These are phyloP conservation scores for Trypanosoma grayi DNA, from an alignment of 208 protist genomes.

Conservation along the genomic window DNA sequence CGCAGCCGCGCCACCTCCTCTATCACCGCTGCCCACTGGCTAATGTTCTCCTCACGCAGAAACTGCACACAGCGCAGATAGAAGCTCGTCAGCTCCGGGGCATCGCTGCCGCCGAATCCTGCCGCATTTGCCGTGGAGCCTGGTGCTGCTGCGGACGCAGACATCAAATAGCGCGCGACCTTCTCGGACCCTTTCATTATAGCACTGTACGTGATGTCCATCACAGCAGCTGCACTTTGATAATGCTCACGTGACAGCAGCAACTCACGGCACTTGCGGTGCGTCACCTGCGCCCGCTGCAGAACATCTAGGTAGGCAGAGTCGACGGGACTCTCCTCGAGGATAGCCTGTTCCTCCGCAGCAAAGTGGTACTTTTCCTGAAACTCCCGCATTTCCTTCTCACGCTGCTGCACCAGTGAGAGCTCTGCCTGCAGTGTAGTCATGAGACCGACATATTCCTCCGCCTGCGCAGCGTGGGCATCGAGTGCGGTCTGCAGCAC, in stretches of 20 bases:
- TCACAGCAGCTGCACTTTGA: slow-evolving; percentile 48
- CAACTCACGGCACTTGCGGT: slow-evolving; percentile 59
- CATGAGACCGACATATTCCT: slow-evolving; percentile 34
- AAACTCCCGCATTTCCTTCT: slow-evolving; percentile 61
- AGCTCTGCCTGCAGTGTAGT: slow-evolving; percentile 39
- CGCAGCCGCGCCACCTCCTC: slow-evolving; percentile 70
- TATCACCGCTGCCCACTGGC: slow-evolving; percentile 63
- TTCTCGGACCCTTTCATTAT: slow-evolving; percentile 62
- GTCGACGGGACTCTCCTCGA: slow-evolving; percentile 61
- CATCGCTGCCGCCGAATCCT: slow-evolving; percentile 31
- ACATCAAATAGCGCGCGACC: slow-evolving; percentile 59
- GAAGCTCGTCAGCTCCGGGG: slow-evolving; percentile 66
- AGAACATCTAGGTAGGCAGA: slow-evolving; percentile 70
- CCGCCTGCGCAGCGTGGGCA: slow-evolving; percentile 19
- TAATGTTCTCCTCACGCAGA: slow-evolving; percentile 55
- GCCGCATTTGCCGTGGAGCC: neutral
- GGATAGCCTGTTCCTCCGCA: slow-evolving; percentile 49
- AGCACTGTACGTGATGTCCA: slow-evolving; percentile 73
- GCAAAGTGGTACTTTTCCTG: slow-evolving; percentile 64
- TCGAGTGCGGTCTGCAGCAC: slow-evolving; percentile 25
- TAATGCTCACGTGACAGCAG: slow-evolving; percentile 59
- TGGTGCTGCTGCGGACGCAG: slow-evolving; percentile 19
- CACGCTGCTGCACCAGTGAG: slow-evolving; percentile 45
- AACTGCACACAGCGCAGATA: slow-evolving; percentile 64
- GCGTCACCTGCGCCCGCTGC: slow-evolving; percentile 52